Conservation (phyloP, 78 protist species). For the Paulinella micropora region DNA sequence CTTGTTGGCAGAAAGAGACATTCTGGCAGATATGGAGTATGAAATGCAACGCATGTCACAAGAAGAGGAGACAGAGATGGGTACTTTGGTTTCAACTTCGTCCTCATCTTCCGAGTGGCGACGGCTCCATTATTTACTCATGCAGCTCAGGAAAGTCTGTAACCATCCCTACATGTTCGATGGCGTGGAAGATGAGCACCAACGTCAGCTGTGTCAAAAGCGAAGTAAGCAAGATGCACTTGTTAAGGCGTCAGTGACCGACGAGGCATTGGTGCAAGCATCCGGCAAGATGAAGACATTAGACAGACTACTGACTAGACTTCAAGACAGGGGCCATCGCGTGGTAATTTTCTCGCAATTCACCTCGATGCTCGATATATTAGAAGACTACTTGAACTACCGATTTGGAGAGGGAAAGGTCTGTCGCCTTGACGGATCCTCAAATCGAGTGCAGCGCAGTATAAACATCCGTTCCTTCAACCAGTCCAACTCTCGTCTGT, state of each 20-base stretch:
- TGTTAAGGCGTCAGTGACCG: not conserved
- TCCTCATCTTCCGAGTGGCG: too few relatives aligned
- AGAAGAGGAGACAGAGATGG: too few relatives aligned
- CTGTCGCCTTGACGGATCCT: conserved; percentile 8
- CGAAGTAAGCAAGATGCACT: not conserved
- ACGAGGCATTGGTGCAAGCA: conserved; percentile 30
- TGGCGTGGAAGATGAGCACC: conserved; percentile 45
- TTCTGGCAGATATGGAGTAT: conserved; percentile 1
- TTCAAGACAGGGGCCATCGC: conserved; percentile 50
- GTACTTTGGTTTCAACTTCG: too few relatives aligned
- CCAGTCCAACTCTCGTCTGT: not conserved
- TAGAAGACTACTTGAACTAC: conserved; percentile 60
- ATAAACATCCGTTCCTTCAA: conserved; percentile 76
- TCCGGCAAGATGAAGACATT: conserved; percentile 78
- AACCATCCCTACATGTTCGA: conserved; percentile 78
- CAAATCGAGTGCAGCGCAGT: conserved; percentile 48
- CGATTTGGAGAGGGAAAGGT: conserved; percentile 16
- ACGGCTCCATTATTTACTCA: not conserved
- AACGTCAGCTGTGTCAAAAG: too few relatives aligned
- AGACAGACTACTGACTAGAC: conserved; percentile 68
- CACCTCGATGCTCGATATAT: conserved; percentile 56
- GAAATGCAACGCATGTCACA: not conserved
- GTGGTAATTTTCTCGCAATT: conserved; percentile 89
- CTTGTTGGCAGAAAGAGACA: too few relatives aligned
- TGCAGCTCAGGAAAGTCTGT: conserved; percentile 39